Base-by-base conservation (phyloP, 257 asterid genomes). In the Verbena officinalis region DNA sequence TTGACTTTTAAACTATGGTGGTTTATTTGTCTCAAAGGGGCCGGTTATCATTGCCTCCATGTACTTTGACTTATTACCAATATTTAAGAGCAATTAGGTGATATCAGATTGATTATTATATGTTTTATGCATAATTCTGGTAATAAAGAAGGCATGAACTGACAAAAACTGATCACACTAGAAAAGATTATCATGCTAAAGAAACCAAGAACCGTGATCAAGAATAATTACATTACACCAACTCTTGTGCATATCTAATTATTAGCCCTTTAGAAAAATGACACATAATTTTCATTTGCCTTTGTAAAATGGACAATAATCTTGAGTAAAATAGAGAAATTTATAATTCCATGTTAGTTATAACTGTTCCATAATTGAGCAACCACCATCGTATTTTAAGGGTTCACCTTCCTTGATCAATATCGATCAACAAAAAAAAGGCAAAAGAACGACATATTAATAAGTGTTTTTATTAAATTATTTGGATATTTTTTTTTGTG, bases 351-450 rank as follows among this genome's bases (percentile, higher is more conserved):
- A 4, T 5, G 10, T 67, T 77, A 64, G 74, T 64, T 74, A 64
- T 72, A 76, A 66, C 78, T 43, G 61, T 59, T 75, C 64, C n/a
- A 83, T 85, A 51, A 80, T 78, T 74, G 61, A 52, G 65, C 34
- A 33, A 70, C 21, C 11, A 27, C 67, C 75, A 40, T 27, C 5
- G 5, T 70, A 68, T 55, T 65, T 38, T 65, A 46, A 63, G 48
- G n/a, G 9, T n/a, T 59, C 45, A 62, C 50, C 63, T 48, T 46
- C 27, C 39, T 40, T 13, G 5, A 27, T 27, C n/a, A n/a, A n/a
- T n/a, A n/a, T n/a, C n/a, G n/a, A n/a, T n/a, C n/a, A n/a, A n/a
- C n/a, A n/a, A n/a, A n/a, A n/a, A n/a, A n/a, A n/a, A n/a, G n/a
- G n/a, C n/a, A n/a, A n/a, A n/a, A n/a, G n/a, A n/a, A n/a, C n/a